phyloP scores from a whole-genome alignment of 2,329 filamentous ascomycete species.

The Apiospora marii region DNA sequence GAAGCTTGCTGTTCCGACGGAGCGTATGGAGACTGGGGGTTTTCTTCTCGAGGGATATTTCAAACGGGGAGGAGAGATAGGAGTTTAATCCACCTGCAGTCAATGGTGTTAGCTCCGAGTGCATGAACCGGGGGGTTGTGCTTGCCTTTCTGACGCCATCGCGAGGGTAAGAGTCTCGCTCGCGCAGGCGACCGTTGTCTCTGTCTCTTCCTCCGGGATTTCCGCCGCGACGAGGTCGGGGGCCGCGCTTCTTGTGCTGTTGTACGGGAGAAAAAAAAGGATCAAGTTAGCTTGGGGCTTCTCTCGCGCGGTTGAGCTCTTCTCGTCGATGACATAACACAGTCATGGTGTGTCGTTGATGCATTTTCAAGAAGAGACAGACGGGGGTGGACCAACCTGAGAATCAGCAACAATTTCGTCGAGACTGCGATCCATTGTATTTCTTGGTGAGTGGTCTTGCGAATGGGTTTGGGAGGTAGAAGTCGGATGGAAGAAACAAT shows the following conservation, averaged over 20 bases:
- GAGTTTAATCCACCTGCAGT: conserved; percentile 44
- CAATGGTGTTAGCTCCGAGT: conserved; percentile 30
- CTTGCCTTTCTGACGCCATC: conserved; percentile 87
- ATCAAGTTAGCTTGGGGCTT: conserved; percentile 27
- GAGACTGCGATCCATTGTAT: conserved; percentile 43
- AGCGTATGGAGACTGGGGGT: conserved; percentile 44
- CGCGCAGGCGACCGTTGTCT: conserved; percentile 30
- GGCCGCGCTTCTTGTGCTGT: conserved; percentile 38
- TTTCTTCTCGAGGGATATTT: conserved; percentile 39
- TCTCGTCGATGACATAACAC: neutral
- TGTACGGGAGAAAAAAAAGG: neutral
- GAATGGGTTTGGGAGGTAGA: conserved; percentile 13
- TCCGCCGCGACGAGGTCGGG: conserved; percentile 37
- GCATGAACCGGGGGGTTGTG: neutral
- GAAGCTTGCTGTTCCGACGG: conserved; percentile 40
- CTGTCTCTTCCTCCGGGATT: conserved; percentile 23
- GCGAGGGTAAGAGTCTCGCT: conserved; percentile 67
- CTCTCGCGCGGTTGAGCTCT: neutral
- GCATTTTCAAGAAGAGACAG: neutral
- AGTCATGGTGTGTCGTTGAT: neutral
- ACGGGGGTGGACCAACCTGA: conserved; percentile 35
- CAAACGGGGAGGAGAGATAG: conserved; percentile 41
- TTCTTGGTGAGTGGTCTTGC: conserved; percentile 16
- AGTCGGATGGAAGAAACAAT: neutral
- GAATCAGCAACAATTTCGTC: conserved; percentile 47